Percentiles rank a stretch among this genome's conserved stretches.
Evolutionary conservation across 2,329 filamentous ascomycete species (phyloP).

Genomic region (Cercospora sp.): DNA sequence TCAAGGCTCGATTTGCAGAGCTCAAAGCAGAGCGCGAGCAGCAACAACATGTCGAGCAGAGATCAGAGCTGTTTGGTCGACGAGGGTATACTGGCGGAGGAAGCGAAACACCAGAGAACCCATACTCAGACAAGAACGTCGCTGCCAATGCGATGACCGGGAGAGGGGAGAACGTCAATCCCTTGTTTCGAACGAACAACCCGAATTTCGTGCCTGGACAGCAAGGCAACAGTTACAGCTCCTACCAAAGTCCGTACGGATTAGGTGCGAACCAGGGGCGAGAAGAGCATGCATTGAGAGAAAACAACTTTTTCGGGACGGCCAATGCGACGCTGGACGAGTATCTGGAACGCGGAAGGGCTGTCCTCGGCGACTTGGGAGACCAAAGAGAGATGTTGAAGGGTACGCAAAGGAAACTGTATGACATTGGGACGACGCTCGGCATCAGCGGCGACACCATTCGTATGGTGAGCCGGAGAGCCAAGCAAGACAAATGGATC

Average conservation of each 20-base stretch:
- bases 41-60: conserved; percentile 46
- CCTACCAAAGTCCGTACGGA: conserved; percentile 42
- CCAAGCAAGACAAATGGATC: conserved; percentile 96
- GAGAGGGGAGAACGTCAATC: conserved; percentile 38
- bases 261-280: conserved; percentile 44
- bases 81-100: conserved; percentile 64
- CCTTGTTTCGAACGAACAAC: conserved; percentile 41
- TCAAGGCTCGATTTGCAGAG: conserved; percentile 72
- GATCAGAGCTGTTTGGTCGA: conserved; percentile 80
- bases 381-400: conserved; percentile 94
- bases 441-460: conserved; percentile 95
- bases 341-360: conserved; percentile 86
- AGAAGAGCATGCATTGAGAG: conserved; percentile 80
- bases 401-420: conserved; percentile 85
- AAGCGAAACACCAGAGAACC: conserved; percentile 80
- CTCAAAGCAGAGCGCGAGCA: conserved; percentile 79
- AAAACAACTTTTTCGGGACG: conserved; percentile 81
- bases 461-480: conserved; percentile 88
- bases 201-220: conserved; percentile 39
- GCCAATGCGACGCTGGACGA: conserved; percentile 88
- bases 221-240: conserved; percentile 44
- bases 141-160: conserved; percentile 30
- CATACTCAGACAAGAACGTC: conserved; percentile 67
- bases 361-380: conserved; percentile 83
- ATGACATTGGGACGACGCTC: conserved; percentile 89